Percentiles rank a stretch among this genome's conserved stretches.
These are phyloP conservation scores for Sporobolomyces phaffii DNA, from an alignment of 768 basidiomycete genomes.

Conservation along the genomic window DNA sequence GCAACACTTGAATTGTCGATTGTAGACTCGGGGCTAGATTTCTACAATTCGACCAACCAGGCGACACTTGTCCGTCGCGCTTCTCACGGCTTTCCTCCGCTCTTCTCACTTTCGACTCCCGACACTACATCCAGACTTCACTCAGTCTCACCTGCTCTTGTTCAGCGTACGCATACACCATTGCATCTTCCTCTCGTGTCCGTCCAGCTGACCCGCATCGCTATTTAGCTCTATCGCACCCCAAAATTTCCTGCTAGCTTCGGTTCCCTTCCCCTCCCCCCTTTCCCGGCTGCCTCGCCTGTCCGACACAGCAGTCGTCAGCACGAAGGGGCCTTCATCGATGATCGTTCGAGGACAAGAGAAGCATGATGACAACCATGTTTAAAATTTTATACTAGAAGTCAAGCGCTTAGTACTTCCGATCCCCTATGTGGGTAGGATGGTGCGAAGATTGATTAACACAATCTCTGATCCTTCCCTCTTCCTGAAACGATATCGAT, in stretches of 20 bases:
- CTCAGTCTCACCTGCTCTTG: background rate
- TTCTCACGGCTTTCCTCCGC: background rate
- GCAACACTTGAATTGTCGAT: background rate
- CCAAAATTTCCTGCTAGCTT: conserved; percentile 2
- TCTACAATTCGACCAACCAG: no score
- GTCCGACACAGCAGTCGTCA: background rate
- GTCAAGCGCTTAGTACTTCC: conserved; percentile 30
- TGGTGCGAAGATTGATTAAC: conserved; percentile 20
- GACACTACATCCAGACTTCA: background rate
- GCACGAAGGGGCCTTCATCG: background rate
- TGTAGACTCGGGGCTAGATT: no score
- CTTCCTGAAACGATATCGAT: background rate
- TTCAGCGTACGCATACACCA: no score
- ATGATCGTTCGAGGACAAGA: background rate
- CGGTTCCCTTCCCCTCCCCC: background rate
- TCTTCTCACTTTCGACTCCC: background rate
- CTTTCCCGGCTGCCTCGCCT: no score
- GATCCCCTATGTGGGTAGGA: conserved; percentile 33
- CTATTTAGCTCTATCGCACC: no score
- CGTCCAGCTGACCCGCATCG: no score
- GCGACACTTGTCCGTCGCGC: background rate
- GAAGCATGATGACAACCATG: conserved; percentile 22
- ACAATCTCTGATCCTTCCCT: background rate
- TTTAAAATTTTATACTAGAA: conserved; percentile 28
- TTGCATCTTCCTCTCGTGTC: no score